Evolutionary conservation across 441 rosid genomes (phyloP).

Genomic region (Pelargonium fulgidum): DNA sequence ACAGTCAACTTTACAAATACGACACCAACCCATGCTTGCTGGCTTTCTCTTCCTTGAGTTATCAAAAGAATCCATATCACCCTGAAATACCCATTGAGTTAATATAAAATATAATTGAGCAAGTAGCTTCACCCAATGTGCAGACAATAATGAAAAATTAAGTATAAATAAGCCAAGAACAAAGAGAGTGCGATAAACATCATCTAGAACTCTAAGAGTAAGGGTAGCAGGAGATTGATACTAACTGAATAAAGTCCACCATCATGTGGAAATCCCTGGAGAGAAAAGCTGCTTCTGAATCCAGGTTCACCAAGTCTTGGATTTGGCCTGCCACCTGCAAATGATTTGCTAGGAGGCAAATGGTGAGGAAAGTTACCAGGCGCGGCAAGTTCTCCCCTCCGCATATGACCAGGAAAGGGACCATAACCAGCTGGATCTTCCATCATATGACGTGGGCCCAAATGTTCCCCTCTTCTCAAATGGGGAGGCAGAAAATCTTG

Average conservation of each 20-base stretch:
- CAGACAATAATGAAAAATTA: not conserved
- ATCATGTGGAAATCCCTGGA: constrained; percentile 38
- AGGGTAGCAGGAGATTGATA: constrained; percentile 12
- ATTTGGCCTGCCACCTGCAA: constrained; percentile 21
- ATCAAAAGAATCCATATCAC: constrained; percentile 43
- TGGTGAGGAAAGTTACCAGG: constrained; percentile 21
- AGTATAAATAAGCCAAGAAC: constrained; percentile 7
- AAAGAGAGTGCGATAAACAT: not conserved
- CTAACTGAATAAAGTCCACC: constrained; percentile 42
- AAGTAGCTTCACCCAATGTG: not conserved
- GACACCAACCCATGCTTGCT: constrained; percentile 71
- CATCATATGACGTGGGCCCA: constrained; percentile 39
- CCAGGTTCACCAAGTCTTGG: constrained; percentile 57
- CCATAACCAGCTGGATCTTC: constrained; percentile 43
- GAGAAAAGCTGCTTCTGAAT: constrained; percentile 47
- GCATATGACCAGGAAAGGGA: constrained; percentile 37
- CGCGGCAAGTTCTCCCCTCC: constrained; percentile 36
- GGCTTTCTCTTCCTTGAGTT: constrained; percentile 49
- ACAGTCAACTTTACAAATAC: constrained; percentile 72
- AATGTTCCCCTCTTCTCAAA: constrained; percentile 44
- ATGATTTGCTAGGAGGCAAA: constrained; percentile 13
- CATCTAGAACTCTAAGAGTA: constrained; percentile 4
- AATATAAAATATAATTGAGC: not conserved
- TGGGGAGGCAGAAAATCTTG: constrained; percentile 42
- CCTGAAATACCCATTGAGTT: constrained; percentile 30